Percentiles rank a stretch among this genome's conserved stretches.
Conservation (phyloP, 73 alveolate species). For the Effrenium voratum region DNA sequence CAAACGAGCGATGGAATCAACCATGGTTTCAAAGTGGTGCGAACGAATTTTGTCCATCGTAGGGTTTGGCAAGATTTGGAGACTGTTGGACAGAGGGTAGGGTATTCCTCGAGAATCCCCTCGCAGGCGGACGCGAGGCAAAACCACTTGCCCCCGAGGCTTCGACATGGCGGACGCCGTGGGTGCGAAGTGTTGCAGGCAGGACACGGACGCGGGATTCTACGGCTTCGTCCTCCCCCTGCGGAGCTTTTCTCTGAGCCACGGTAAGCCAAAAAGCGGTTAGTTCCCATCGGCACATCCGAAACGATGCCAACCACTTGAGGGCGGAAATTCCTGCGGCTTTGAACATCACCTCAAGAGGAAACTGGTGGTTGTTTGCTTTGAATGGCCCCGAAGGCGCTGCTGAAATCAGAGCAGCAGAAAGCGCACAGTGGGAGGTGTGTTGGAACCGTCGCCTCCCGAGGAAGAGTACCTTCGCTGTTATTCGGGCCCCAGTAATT, state of each 20-base stretch:
- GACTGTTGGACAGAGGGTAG: background rate
- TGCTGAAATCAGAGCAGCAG: background rate
- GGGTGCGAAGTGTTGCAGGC: slow-evolving; percentile 75
- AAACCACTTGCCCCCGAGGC: background rate
- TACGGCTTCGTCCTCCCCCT: slow-evolving; percentile 71
- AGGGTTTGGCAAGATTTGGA: background rate
- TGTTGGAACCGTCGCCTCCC: background rate
- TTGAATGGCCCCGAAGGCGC: background rate
- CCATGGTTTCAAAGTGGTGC: background rate
- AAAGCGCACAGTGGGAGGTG: background rate
- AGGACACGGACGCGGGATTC: slow-evolving; percentile 42
- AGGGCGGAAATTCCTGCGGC: background rate
- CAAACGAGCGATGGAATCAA: background rate
- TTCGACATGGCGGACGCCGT: slow-evolving; percentile 62
- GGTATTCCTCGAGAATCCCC: background rate
- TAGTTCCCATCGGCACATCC: background rate
- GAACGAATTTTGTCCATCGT: background rate
- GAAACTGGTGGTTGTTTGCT: background rate
- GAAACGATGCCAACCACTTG: background rate
- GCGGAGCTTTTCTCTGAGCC: slow-evolving; percentile 48
- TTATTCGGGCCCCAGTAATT: too few relatives aligned
- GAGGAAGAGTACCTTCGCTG: background rate
- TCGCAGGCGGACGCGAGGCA: background rate
- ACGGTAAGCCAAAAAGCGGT: background rate
- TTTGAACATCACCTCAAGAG: background rate